Conservation (phyloP, 2,329 filamentous ascomycete species). For the Aureobasidium musti region DNA sequence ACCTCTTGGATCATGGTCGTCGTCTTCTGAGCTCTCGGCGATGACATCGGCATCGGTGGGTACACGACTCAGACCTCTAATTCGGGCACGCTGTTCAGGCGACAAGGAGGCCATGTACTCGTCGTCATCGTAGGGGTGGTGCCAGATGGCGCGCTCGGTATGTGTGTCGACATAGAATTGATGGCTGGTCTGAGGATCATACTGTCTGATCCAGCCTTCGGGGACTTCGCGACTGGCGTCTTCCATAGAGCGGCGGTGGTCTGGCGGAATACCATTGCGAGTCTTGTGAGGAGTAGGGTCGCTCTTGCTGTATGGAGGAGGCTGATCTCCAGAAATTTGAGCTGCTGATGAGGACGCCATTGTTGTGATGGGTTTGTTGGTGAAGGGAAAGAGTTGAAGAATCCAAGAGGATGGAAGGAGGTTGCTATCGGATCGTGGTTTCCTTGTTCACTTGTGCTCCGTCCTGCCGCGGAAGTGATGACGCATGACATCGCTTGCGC, state of each 20-base stretch:
- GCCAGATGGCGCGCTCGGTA: slow-evolving; percentile 58
- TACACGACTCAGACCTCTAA: slow-evolving; percentile 42
- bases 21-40: slow-evolving; percentile 52
- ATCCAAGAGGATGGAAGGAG: neutral
- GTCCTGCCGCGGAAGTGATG: neutral
- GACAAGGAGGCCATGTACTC: slow-evolving; percentile 54
- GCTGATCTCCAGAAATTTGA: slow-evolving; percentile 3
- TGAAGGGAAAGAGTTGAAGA: neutral
- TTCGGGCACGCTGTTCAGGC: slow-evolving; percentile 52
- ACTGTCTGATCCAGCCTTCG: slow-evolving; percentile 59
- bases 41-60: slow-evolving; percentile 46
- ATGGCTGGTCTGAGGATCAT: slow-evolving; percentile 56
- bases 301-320: slow-evolving; percentile 22
- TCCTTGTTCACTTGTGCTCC: neutral
- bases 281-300: slow-evolving; percentile 31
- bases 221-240: slow-evolving; percentile 60
- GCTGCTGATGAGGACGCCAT: slow-evolving; percentile 24
- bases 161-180: slow-evolving; percentile 66
- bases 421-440: neutral
- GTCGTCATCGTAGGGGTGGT: slow-evolving; percentile 63
- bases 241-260: slow-evolving; percentile 61
- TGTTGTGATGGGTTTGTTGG: neutral
- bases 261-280: slow-evolving; percentile 57
- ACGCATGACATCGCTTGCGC: neutral
- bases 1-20: slow-evolving; percentile 40